Evolutionary conservation across 306 rosid genomes (phyloP).

Genomic region (Rubus idaeus): DNA sequence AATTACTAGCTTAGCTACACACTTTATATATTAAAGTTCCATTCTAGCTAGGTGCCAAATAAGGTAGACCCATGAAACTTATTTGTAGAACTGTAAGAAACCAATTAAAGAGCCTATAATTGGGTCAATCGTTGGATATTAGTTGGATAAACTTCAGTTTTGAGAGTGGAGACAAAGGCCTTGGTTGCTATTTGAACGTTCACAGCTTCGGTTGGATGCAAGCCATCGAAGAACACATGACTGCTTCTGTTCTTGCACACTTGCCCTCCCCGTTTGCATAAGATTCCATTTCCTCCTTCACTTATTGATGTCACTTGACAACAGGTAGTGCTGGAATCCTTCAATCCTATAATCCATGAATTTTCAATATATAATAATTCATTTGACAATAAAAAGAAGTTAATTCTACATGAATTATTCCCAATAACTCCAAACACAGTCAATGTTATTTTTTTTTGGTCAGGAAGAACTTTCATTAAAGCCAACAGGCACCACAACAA

Average conservation of each 20-base stretch:
- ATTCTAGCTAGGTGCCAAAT: not conserved
- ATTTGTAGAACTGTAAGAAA: not conserved
- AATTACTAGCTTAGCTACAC: not conserved
- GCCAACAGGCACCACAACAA: no score
- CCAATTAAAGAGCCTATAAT: not conserved
- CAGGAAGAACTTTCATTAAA: no score
- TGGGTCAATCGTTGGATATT: slow-evolving; percentile 30
- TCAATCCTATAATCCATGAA: slow-evolving; percentile 28
- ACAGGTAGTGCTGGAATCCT: slow-evolving; percentile 29
- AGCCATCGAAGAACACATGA: slow-evolving; percentile 45
- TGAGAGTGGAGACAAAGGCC: slow-evolving; percentile 37
- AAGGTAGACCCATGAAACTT: not conserved
- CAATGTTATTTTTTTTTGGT: no score
- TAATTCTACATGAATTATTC: no score
- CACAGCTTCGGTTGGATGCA: slow-evolving; percentile 57
- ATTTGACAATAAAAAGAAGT: no score
- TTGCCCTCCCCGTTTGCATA: slow-evolving; percentile 41
- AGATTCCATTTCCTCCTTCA: slow-evolving; percentile 44
- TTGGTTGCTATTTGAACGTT: slow-evolving; percentile 39
- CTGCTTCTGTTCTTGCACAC: slow-evolving; percentile 35
- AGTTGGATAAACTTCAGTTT: slow-evolving; percentile 50
- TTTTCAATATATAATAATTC: no score
- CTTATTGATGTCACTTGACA: slow-evolving; percentile 38
- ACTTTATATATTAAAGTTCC: not conserved
- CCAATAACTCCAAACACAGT: no score